A percentile compares a stretch with the other conserved stretches of the same genome.
Conservation (phyloP, 78 protist genomes). For the Acrasis kona region DNA sequence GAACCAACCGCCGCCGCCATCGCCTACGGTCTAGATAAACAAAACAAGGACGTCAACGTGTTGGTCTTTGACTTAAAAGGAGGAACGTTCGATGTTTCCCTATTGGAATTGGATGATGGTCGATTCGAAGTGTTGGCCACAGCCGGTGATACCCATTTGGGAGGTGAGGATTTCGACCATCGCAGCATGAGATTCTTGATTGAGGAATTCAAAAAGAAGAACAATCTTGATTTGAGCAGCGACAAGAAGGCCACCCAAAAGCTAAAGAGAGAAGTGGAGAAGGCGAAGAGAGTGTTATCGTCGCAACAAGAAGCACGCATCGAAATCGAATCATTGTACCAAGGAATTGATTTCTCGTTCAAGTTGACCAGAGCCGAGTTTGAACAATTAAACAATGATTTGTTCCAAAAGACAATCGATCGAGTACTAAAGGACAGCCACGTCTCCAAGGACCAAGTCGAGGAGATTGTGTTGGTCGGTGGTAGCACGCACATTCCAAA, state of each 20-base stretch:
- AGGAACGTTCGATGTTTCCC: conserved; percentile 98
- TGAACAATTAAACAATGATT: conserved; percentile 95
- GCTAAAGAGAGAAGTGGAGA: conserved; percentile 90
- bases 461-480: conserved; percentile 97
- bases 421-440: conserved; percentile 86
- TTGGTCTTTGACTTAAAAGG: conserved; percentile 98
- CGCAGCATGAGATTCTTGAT: conserved; percentile 81
- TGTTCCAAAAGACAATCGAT: conserved; percentile 84
- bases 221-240: conserved; percentile 25
- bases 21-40: conserved; percentile 82
- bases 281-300: conserved; percentile 91
- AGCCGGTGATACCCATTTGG: conserved; percentile 96
- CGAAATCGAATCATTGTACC: conserved; percentile 89
- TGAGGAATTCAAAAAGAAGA: conserved; percentile 69
- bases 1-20: conserved; percentile 99
- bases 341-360: conserved; percentile 89
- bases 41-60: conserved; percentile 83
- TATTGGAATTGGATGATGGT: conserved; percentile 90
- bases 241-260: conserved; percentile 79
- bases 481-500: conserved; percentile 99
- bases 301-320: conserved; percentile 56
- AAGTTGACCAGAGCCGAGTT: conserved; percentile 96
- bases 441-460: conserved; percentile 73
- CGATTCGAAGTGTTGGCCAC: conserved; percentile 98
- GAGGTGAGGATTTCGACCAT: conserved; percentile 99